Base-by-base conservation (phyloP, 345 rosid genomes). In the Turnera subulata region DNA sequence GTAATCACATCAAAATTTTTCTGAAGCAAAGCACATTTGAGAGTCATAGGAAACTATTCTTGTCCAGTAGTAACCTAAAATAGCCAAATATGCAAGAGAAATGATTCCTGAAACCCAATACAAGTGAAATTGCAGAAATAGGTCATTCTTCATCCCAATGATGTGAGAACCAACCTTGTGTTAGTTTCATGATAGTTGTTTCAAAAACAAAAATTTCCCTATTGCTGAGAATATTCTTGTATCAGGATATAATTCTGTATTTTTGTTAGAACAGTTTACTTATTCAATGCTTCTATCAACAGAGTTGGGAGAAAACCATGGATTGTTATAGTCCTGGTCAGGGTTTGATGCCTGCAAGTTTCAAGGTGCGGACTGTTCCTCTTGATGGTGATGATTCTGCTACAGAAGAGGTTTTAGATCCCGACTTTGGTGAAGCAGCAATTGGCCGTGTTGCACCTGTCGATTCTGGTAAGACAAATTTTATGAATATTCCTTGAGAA, bases 251-350 rank as follows among this genome's bases (percentile, higher is more conserved):
- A 6, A 10, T 50, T 44, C 38, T 29, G 35, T 13, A 9, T 24
- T 48, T 53, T 32, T 6, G 37, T 64, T 47, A 19, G 7, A 39
- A 15, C 42, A n/a, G 55, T 64, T 44, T 40, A 26, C 20, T 56
- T 49, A 56, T 42, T 40, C 47, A n/a, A 40, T 38, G 26, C 13
- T 29, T 42, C 40, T 55, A 21, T 40, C 25, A 8, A 56, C 81
- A 85, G 98, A 88, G 96, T 64, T 88, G 94, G 94, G 91, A 88
- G 76, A 91, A 91, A 78, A 91, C 95, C 33, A 88, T 85, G 76
- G 96, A 91, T 71, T 88, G 91, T 73, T 79, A 86, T 58, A 89
- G 96, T 71, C 95, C 95, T 38, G 92, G 95, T 72, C 92, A 92
- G 65, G 95, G 96, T 14, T 58, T 91, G 69, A 88, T 88, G 95